Evolutionary conservation across 2,329 filamentous ascomycete species (phyloP), one percentile per base, ranked within the genome.

Genomic region (Fusarium nygamai): DNA sequence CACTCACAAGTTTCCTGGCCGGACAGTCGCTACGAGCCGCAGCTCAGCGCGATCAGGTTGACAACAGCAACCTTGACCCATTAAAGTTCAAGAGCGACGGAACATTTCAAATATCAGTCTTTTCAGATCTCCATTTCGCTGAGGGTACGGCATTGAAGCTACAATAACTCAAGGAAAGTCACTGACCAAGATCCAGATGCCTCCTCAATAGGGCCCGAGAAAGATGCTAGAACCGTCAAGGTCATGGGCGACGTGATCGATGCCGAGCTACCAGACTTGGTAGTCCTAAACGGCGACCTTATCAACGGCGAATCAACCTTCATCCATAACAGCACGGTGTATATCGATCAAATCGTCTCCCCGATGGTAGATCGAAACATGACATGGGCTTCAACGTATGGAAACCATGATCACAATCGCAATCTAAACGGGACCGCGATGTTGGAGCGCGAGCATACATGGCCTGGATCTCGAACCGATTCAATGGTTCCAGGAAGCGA

Each of bases 201-300:
- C 11, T 76, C 69, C 2, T 62, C 69, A 17, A 59, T 48, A 58
- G 83, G 83, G 0, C 82, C 83, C 4, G 73, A 79, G 29, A 83
- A 85, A 64, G 84, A 85, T 69, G 64, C 79, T 51, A 78, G 78
- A 22, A 80, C 83, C 2, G 75, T 81, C 48, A 73, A 75, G n/a
- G 82, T 85, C 8, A 79, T 85, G 22, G 74, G 80, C 13, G 69
- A 71, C 8, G 71, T 85, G 20, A 78, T 85, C 1, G 81, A 84
- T 63, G 69, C 58, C 8, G 76, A 78, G 41, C 47, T 58, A 0
- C 87, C 89, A 1, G 84, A 90, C 38, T 83, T 94, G 0, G 91
- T 92, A 2, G 88, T 94, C 4, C 79, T 93, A 12, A 93, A 93
- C 64, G 92, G 92, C 17, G 92, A 94, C 74, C 83, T 93, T 2